A percentile compares a stretch with the other conserved stretches of the same genome.
phyloP scores from a whole-genome alignment of 2,329 filamentous ascomycete genomes.

The Dichotomopilus funicola region DNA sequence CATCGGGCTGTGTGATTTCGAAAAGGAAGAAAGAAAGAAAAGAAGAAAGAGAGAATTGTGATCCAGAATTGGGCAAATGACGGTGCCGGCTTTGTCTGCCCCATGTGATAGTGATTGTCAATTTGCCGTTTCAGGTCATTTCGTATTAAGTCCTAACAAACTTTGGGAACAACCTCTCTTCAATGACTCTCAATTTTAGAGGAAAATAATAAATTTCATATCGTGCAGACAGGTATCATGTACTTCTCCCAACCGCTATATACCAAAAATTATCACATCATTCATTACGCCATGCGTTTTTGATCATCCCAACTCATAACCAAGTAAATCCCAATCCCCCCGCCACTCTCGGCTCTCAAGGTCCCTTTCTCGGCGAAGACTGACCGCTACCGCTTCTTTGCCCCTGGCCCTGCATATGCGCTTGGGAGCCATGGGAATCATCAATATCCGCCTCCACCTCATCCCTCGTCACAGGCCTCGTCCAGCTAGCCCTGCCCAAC shows the following conservation, averaged over 20 bases:
- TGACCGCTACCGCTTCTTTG: not conserved
- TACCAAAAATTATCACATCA: too few relatives aligned
- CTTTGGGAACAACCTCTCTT: too few relatives aligned
- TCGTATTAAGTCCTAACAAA: too few relatives aligned
- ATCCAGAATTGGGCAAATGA: too few relatives aligned
- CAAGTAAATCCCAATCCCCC: not conserved
- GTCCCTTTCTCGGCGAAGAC: not conserved
- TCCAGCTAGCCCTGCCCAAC: constrained; percentile 32
- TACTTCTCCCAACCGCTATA: too few relatives aligned
- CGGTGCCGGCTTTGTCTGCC: too few relatives aligned
- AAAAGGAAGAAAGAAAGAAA: not conserved
- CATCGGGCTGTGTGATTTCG: not conserved
- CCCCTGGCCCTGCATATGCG: not conserved
- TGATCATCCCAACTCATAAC: not conserved
- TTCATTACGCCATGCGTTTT: too few relatives aligned
- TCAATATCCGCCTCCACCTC: constrained; percentile 28
- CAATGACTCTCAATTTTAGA: too few relatives aligned
- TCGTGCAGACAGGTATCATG: too few relatives aligned
- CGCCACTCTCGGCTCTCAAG: not conserved
- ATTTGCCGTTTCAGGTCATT: too few relatives aligned
- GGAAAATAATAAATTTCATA: too few relatives aligned
- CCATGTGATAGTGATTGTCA: too few relatives aligned
- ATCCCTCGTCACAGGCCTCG: constrained; percentile 27
- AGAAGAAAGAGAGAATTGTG: not conserved
- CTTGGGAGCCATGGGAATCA: constrained; percentile 9